Conservation (phyloP, 495 filamentous ascomycete species). For the Xylaria flabelliformis region DNA sequence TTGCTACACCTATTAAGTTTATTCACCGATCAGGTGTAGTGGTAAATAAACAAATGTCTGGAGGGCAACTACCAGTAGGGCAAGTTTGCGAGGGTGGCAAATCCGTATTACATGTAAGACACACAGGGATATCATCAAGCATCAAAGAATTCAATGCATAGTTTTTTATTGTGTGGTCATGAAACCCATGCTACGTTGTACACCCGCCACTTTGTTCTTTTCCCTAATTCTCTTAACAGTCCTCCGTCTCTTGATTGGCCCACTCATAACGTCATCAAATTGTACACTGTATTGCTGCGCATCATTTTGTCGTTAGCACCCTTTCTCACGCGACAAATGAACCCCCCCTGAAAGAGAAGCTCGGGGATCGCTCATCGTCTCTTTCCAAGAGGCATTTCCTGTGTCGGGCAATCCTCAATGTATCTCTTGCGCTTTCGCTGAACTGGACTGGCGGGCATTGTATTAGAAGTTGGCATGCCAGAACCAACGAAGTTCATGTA, state of each 20-base stretch:
- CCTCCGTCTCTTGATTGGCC: not conserved
- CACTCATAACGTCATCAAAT: not conserved
- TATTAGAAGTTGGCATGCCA: too few relatives aligned
- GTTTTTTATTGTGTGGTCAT: too few relatives aligned
- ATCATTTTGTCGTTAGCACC: too few relatives aligned
- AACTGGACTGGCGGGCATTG: not conserved
- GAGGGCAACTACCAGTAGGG: too few relatives aligned
- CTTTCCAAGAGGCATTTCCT: not conserved
- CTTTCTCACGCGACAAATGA: too few relatives aligned
- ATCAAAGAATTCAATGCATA: not conserved
- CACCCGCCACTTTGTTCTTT: not conserved
- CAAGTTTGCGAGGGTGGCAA: too few relatives aligned
- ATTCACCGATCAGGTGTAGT: too few relatives aligned
- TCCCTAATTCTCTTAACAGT: not conserved
- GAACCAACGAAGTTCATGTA: not conserved
- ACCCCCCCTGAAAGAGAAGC: not conserved
- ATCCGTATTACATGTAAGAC: too few relatives aligned
- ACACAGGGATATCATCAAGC: not conserved
- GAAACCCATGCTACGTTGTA: not conserved
- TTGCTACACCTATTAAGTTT: not conserved
- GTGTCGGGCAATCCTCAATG: not conserved
- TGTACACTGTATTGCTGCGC: too few relatives aligned
- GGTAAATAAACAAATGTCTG: too few relatives aligned
- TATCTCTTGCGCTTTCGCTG: not conserved
- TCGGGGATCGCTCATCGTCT: not conserved